Evolutionary conservation across 2,329 filamentous ascomycete genomes (phyloP).

Genomic region (Clonostachys rhizophaga): DNA sequence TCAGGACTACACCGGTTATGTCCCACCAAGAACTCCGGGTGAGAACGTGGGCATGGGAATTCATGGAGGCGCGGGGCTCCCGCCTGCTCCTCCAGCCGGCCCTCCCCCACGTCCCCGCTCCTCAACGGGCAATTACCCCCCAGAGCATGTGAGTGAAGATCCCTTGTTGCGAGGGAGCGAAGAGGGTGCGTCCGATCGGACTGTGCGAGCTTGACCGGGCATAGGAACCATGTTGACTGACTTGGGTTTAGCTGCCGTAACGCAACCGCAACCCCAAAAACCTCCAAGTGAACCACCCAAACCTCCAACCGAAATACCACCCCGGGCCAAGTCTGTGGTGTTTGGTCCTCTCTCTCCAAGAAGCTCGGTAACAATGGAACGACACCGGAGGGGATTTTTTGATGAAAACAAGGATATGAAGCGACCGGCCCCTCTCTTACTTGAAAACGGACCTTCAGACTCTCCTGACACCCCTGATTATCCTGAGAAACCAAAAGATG

Average conservation of each 20-base stretch:
- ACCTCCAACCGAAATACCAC: neutral
- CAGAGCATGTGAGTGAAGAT: constrained; percentile 39
- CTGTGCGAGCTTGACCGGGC: constrained; percentile 3
- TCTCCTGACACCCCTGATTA: no score
- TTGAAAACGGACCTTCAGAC: no score
- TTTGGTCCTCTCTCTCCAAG: constrained; percentile 46
- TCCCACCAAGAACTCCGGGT: neutral
- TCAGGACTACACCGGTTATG: constrained; percentile 34
- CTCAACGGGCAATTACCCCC: constrained; percentile 22
- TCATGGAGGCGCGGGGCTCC: constrained; percentile 15
- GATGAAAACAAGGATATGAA: no score
- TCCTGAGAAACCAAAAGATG: no score
- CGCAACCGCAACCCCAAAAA: no score
- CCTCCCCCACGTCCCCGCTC: constrained; percentile 19
- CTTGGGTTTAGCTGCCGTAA: neutral
- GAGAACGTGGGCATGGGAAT: neutral
- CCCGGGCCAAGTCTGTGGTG: constrained; percentile 30
- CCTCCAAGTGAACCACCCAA: no score
- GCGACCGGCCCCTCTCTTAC: no score
- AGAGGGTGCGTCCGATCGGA: constrained; percentile 30
- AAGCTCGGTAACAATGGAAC: constrained; percentile 37
- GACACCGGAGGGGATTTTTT: constrained; percentile 21
- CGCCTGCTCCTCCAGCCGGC: constrained; percentile 23
- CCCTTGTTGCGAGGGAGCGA: constrained; percentile 19
- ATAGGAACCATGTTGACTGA: neutral